Conservation (phyloP, 305 asterid species). For the Salvia sclarea region DNA sequence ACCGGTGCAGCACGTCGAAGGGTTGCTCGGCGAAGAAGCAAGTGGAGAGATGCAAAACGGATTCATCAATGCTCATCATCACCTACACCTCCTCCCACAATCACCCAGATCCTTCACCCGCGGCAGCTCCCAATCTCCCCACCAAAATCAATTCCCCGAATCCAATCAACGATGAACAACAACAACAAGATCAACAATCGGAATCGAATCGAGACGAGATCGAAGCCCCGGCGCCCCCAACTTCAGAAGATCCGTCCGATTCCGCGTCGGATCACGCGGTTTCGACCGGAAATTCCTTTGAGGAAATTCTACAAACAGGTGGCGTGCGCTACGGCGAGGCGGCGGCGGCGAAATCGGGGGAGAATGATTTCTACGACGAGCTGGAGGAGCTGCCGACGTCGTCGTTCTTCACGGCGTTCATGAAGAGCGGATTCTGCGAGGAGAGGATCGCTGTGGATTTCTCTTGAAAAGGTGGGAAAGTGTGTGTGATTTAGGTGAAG, state of each 20-base stretch:
- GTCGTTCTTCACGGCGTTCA: conserved; percentile 50
- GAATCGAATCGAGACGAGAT: not conserved
- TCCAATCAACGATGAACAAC: conserved; percentile 32
- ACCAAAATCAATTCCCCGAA: conserved; percentile 20
- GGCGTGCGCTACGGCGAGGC: conserved; percentile 29
- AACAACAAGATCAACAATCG: conserved; percentile 36
- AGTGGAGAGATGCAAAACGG: conserved; percentile 73
- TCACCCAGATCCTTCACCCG: conserved; percentile 62
- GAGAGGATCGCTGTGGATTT: conserved; percentile 43
- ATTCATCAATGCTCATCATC: conserved; percentile 64
- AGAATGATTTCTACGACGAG: conserved; percentile 73
- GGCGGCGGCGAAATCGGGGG: conserved; percentile 42
- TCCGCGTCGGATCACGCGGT: conserved; percentile 34
- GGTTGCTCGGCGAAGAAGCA: conserved; percentile 87
- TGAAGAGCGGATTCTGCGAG: conserved; percentile 39
- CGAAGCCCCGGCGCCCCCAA: conserved; percentile 15
- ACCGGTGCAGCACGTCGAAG: conserved; percentile 85
- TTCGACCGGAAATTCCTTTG: conserved; percentile 33
- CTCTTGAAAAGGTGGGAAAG: conserved; percentile 22
- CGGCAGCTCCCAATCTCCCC: not conserved
- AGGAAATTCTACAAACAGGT: conserved; percentile 33
- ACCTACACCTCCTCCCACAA: conserved; percentile 75
- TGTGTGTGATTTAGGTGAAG: conserved; percentile 10
- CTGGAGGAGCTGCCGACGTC: conserved; percentile 78
- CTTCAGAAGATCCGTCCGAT: conserved; percentile 35